These are phyloP conservation scores for Aureobasidium pullulans DNA, from an alignment of 2,329 filamentous ascomycete species.

Conservation along the genomic window DNA sequence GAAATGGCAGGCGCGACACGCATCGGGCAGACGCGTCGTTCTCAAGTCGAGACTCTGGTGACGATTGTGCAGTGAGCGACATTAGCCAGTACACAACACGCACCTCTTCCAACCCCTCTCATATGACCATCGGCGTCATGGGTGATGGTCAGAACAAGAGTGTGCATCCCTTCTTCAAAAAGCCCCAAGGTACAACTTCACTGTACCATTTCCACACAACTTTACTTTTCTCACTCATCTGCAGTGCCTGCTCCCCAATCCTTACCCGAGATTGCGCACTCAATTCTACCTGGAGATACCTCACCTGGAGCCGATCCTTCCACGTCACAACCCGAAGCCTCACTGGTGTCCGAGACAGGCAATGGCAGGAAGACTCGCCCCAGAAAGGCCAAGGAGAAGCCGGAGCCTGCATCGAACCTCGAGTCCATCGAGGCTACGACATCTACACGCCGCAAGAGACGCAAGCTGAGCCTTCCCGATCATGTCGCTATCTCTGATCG, in stretches of 20 bases:
- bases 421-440: not conserved
- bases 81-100: not conserved
- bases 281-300: not conserved
- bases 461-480: slow-evolving; percentile 1
- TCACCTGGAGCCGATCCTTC: not conserved
- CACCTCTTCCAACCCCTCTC: not conserved
- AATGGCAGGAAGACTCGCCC: not conserved
- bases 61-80: not conserved
- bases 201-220: not conserved
- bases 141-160: slow-evolving; percentile 12
- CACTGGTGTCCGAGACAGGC: not conserved
- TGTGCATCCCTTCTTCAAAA: slow-evolving; percentile 16
- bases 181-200: not conserved
- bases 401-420: not conserved
- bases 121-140: slow-evolving; percentile 11
- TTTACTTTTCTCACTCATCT: not conserved
- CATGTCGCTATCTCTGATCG: not conserved
- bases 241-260: not conserved
- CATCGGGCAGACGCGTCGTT: not conserved
- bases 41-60: not conserved
- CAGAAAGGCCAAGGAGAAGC: not conserved
- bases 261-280: not conserved
- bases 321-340: not conserved
- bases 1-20: not conserved
- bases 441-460: not conserved